Evolutionary conservation across 2,329 filamentous ascomycete species (phyloP).

Genomic region (Fusarium sp.): DNA sequence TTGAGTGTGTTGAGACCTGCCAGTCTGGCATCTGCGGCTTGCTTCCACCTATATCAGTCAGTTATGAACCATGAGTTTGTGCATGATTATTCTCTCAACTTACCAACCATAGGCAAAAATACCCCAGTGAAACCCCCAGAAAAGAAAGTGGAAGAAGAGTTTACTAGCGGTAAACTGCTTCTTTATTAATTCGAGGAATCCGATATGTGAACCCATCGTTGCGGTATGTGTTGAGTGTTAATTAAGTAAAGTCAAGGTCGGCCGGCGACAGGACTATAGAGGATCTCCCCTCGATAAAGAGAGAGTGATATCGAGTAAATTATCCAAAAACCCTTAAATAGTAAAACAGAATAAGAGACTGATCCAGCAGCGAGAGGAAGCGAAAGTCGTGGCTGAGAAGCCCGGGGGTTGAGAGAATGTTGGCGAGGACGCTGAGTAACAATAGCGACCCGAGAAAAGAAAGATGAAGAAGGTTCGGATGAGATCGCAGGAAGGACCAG

Average conservation of each 20-base stretch:
- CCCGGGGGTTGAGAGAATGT: constrained; percentile 18
- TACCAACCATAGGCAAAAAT: constrained; percentile 91
- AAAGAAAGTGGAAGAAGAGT: constrained; percentile 81
- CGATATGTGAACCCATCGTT: constrained; percentile 55
- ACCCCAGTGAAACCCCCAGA: constrained; percentile 80
- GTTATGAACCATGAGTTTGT: not conserved
- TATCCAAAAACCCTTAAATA: constrained; percentile 26
- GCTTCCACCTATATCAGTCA: constrained; percentile 73
- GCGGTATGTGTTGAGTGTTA: constrained; percentile 28
- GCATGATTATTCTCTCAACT: constrained; percentile 44
- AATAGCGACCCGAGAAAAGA: constrained; percentile 38
- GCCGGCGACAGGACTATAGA: constrained; percentile 34
- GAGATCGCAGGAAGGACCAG: constrained; percentile 16
- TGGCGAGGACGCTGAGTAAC: constrained; percentile 23
- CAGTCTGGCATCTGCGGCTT: constrained; percentile 73
- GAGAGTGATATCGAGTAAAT: constrained; percentile 9
- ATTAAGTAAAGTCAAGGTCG: constrained; percentile 24
- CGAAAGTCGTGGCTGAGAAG: constrained; percentile 36
- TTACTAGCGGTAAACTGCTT: constrained; percentile 77
- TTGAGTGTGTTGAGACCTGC: constrained; percentile 81
- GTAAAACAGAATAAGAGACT: constrained; percentile 56
- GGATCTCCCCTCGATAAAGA: not conserved
- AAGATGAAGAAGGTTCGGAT: constrained; percentile 23
- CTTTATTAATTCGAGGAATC: constrained; percentile 57
- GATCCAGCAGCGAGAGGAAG: constrained; percentile 64